A percentile compares a stretch with the other conserved stretches of the same genome.
These are phyloP conservation scores for Gleditsia sinensis DNA, from an alignment of 306 rosid species.

Conservation along the genomic window DNA sequence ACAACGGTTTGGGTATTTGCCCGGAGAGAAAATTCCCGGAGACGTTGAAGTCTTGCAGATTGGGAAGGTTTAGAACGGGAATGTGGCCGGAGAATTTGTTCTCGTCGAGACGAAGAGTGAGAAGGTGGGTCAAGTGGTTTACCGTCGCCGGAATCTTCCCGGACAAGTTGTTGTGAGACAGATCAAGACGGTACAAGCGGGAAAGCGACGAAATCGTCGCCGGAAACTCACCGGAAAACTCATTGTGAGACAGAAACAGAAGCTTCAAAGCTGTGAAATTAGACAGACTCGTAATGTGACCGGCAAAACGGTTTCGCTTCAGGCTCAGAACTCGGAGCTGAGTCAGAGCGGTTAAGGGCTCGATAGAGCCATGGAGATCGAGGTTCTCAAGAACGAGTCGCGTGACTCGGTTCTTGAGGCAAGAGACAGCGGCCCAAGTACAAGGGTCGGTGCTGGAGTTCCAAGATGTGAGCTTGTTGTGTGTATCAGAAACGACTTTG, in stretches of 20 bases:
- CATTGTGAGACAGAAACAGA: constrained; percentile 68
- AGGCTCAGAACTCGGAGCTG: constrained; percentile 89
- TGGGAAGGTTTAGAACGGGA: constrained; percentile 51
- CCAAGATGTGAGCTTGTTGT: constrained; percentile 65
- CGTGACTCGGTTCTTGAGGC: constrained; percentile 61
- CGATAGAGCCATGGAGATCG: constrained; percentile 63
- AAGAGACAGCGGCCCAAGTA: constrained; percentile 70
- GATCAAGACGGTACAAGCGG: constrained; percentile 84
- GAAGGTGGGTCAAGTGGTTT: constrained; percentile 65
- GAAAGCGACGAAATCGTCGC: constrained; percentile 46
- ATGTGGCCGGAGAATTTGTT: constrained; percentile 69
- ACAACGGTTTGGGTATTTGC: constrained; percentile 65
- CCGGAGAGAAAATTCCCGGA: constrained; percentile 72
- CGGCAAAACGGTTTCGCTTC: constrained; percentile 71
- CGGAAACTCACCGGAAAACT: constrained; percentile 74
- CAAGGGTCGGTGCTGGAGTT: constrained; percentile 60
- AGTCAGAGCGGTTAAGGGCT: constrained; percentile 52
- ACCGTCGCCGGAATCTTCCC: constrained; percentile 63
- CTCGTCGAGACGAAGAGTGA: constrained; percentile 74
- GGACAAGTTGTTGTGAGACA: constrained; percentile 72
- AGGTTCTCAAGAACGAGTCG: constrained; percentile 81
- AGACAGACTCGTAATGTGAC: constrained; percentile 64
- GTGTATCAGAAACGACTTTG: constrained; percentile 63
- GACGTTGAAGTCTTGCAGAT: constrained; percentile 74
- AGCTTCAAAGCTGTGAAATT: constrained; percentile 70